These are phyloP conservation scores for Calonectria crousiana DNA, from an alignment of 2,329 filamentous ascomycete species.

Conservation along the genomic window DNA sequence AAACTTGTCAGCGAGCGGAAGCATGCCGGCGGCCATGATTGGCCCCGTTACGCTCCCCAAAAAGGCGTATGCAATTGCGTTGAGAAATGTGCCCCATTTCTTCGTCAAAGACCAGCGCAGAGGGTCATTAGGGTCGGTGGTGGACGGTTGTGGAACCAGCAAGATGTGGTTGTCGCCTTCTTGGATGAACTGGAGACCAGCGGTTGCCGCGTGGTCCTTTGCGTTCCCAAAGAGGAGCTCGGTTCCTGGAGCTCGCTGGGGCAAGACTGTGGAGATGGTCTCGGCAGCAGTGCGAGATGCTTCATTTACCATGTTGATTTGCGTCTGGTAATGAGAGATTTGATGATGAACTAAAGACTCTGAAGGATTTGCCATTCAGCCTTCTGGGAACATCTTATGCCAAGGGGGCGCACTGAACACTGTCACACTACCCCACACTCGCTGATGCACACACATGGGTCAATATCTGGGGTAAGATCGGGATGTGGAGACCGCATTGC, in stretches of 20 bases:
- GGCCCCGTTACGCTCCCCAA: constrained; percentile 24
- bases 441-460: background rate
- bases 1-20: constrained; percentile 16
- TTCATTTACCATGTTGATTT: background rate
- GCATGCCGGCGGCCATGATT: constrained; percentile 24
- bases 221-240: constrained; percentile 18
- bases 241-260: constrained; percentile 12
- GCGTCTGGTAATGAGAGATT: background rate
- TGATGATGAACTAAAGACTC: background rate
- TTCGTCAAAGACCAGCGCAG: constrained; percentile 9
- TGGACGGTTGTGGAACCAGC: constrained; percentile 18
- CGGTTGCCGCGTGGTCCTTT: background rate
- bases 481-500: constrained; percentile 2
- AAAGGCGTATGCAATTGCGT: constrained; percentile 16
- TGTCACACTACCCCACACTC: constrained; percentile 2
- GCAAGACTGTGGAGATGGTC: constrained; percentile 1
- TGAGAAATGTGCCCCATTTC: constrained; percentile 22
- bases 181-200: constrained; percentile 9
- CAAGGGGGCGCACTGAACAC: background rate
- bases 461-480: constrained; percentile 2
- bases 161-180: constrained; percentile 13
- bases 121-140: constrained; percentile 19
- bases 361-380: too few relatives aligned
- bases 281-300: background rate
- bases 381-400: background rate